A percentile compares a stretch with the other conserved stretches of the same genome.
Conservation (phyloP, 371 early-diverging fungal genomes). For the Umbelopsis sp. region DNA sequence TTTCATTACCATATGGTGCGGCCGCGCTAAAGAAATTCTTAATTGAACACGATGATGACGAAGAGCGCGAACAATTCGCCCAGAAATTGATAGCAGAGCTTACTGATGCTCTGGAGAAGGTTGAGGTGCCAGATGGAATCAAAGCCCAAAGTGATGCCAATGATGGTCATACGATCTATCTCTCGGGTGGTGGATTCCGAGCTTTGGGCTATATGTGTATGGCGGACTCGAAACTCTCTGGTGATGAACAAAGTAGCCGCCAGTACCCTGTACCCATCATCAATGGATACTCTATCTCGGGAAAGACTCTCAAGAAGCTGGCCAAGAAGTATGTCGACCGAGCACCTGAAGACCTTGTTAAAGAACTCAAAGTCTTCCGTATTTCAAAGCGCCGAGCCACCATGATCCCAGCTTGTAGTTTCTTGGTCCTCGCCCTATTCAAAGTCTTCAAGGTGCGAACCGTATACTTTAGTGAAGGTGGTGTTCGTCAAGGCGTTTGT, state of each 20-base stretch:
- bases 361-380: conserved; percentile 50
- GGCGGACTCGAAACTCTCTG: conserved; percentile 33
- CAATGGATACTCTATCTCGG: conserved; percentile 58
- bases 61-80: conserved; percentile 38
- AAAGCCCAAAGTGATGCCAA: conserved; percentile 22
- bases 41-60: conserved; percentile 33
- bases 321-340: conserved; percentile 37
- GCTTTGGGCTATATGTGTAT: conserved; percentile 64
- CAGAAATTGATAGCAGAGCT: conserved; percentile 43
- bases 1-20: conserved; percentile 67
- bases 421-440: conserved; percentile 56
- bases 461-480: conserved; percentile 65
- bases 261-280: conserved; percentile 64
- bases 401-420: conserved; percentile 65
- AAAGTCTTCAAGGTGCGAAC: conserved; percentile 49
- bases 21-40: conserved; percentile 53
- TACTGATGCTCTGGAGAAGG: conserved; percentile 36
- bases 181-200: conserved; percentile 68
- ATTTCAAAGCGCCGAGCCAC: conserved; percentile 63
- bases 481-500: conserved; percentile 65
- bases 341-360: conserved; percentile 36
- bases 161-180: conserved; percentile 56
- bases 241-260: conserved; percentile 20
- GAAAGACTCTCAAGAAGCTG: conserved; percentile 39
- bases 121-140: conserved; percentile 19